Evolutionary conservation across 106 monocot genomes (phyloP), one percentile per base, ranked within the genome.

Genomic region (Dactylorhiza incarnata): DNA sequence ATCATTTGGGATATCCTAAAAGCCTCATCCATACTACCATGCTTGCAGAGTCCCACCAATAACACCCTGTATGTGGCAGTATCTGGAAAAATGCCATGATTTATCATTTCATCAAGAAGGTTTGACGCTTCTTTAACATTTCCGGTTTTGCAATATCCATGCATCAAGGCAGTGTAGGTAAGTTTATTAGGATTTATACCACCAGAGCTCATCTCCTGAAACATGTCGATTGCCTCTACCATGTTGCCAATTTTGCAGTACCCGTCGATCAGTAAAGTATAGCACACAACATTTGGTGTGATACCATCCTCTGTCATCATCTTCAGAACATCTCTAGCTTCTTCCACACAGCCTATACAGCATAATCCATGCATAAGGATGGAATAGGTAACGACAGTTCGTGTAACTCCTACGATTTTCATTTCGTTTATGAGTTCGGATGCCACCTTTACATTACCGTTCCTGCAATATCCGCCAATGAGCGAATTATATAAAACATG

Each of bases 81-180:
- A 85, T 96, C 95, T 44, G 93, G 95, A 72, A 71, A 26, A 73
- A 93, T 82, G 48, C 83, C 85, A 22, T 20, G 73, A 59, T 62
- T 56, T 51, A 90, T 72, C 95, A 96, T 96, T 80, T 87, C 88
- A 65, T 88, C 73, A 6, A 93, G 65, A 80, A 89, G 79, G 23
- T 84, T 77, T 55, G 66, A 62, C 26, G 93, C 93, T 76, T 82
- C 75, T 56, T 79, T 78, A 19, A 75, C 78, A 37, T 91, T 82
- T 45, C 87, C 87, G 16, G 54, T 48, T 70, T 82, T 87, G 67
- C 81, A 85, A 68, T 87, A 89, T 17, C 90, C 95, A 75, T 82
- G 73, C 78, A 96, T 93, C 76, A 96, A 74, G 29, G 78, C 82
- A 76, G 95, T 96, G 85, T 89, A 96, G 26, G 95, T 96, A 24